Evolutionary conservation across 2,329 filamentous ascomycete species (phyloP).

Genomic region (Drechslerella dactyloides): DNA sequence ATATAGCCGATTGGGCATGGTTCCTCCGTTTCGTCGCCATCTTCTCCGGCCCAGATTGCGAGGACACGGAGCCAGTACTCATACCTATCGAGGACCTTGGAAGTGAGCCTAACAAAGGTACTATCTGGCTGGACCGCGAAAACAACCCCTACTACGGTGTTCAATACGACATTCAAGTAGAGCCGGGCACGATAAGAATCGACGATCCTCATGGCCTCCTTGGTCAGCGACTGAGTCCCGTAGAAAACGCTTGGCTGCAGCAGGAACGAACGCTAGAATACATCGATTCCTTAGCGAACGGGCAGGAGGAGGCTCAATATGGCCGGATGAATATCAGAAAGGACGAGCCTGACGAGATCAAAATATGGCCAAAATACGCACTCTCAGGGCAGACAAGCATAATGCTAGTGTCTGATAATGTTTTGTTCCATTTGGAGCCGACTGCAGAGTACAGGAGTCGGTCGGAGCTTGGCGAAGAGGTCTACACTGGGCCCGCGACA

Average conservation of each 20-base stretch:
- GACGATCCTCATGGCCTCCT: constrained; percentile 8
- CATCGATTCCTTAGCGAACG: not conserved
- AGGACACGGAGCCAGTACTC: constrained; percentile 1
- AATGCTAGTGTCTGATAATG: no score
- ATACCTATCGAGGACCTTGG: constrained; percentile 24
- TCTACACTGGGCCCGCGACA: no score
- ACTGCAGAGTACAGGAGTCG: no score
- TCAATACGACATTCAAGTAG: constrained; percentile 4
- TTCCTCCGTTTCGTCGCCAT: constrained; percentile 17
- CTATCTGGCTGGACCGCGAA: constrained; percentile 15
- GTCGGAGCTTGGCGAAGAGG: no score
- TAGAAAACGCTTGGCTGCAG: not conserved
- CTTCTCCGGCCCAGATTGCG: constrained; percentile 12
- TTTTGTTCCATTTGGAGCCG: no score
- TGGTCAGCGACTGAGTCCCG: not conserved
- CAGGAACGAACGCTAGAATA: constrained; percentile 9
- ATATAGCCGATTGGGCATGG: constrained; percentile 20
- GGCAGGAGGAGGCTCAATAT: not conserved
- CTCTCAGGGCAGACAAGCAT: no score
- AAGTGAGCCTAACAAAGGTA: not conserved
- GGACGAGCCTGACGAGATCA: no score
- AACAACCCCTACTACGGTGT: constrained; percentile 26
- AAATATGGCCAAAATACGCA: no score
- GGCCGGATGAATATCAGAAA: no score
- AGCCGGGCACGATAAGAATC: constrained; percentile 10